Base-by-base conservation (phyloP, 2,329 filamentous ascomycete genomes). In the Penicillium oxalicum region DNA sequence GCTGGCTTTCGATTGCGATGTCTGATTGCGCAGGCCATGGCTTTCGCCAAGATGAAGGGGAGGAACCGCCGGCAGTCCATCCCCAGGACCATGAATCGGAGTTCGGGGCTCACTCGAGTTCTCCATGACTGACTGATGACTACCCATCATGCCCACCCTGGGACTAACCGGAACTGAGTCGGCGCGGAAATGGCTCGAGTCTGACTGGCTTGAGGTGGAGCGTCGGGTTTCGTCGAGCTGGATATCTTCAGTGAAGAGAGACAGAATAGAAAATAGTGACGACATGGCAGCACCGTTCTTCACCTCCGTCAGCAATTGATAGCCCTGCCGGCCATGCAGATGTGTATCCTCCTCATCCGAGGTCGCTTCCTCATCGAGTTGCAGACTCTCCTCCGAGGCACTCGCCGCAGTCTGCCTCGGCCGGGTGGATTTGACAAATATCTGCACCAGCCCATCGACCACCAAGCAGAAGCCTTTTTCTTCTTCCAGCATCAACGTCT, bases 201-300 rank as follows among this genome's bases (percentile, higher is more conserved):
- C 60, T 32, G 71, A 67, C 33, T 64, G 55, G 47, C 61, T 66
- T 3, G 67, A 69, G 11, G 66, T 65, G 9, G 64, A 68, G n/a
- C 85, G 82, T 38, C 78, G 76, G 0, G 84, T 80, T 54, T 84
- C 77, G 24, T 83, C 81, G 32, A 98, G 74, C 56, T 87, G 87
- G 45, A 98, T 83, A 61, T 96, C 91, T 67, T 98, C 93, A 3
- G 93, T 98, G 64, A 98, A 98, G 0, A 98, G 76, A 2, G 91
- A 95, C 70, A 98, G 82, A 57, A 98, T 95, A 0, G 93, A 97
- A 69, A 98, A 98, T 2, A 98, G 72, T 0, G 93, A 98, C 4
- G 93, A 98, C 91, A 98, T 96, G 1, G 94, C 91, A 1, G 93
- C 91, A 11, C 93, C 93, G 61, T 98, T 98, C 62, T 93, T 94